Conservation (phyloP, 2,329 filamentous ascomycete genomes). For the Pseudogymnoascus sp. region DNA sequence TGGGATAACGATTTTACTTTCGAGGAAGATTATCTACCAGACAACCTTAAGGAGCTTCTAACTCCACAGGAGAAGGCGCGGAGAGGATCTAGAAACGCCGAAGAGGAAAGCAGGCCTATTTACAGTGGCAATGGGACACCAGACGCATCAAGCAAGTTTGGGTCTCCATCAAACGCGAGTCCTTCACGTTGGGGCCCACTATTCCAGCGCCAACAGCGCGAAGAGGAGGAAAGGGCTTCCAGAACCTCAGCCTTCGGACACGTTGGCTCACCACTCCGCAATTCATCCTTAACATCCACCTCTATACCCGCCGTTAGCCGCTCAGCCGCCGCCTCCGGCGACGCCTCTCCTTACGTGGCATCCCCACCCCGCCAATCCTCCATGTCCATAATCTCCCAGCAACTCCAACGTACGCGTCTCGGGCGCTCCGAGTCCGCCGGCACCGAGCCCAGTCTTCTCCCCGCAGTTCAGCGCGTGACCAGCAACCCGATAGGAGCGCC, state of each 20-base stretch:
- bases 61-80: conserved; percentile 61
- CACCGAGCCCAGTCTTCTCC: conserved; percentile 43
- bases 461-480: conserved; percentile 33
- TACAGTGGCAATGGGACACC: conserved; percentile 34
- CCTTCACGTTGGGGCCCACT: conserved; percentile 54
- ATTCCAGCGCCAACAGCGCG: conserved; percentile 52
- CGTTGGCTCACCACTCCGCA: conserved; percentile 57
- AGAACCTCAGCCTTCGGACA: conserved; percentile 53
- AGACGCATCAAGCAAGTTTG: conserved; percentile 46
- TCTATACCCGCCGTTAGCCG: conserved; percentile 31
- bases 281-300: conserved; percentile 48
- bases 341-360: conserved; percentile 25
- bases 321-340: conserved; percentile 20
- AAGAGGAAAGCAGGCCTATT: conserved; percentile 36
- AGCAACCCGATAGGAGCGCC: conserved; percentile 32
- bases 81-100: conserved; percentile 53
- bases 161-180: conserved; percentile 50
- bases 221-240: conserved; percentile 39
- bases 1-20: conserved; percentile 67
- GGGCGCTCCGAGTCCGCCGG: conserved; percentile 33
- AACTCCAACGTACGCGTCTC: conserved; percentile 52
- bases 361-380: conserved; percentile 33
- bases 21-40: conserved; percentile 83
- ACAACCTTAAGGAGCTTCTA: conserved; percentile 55
- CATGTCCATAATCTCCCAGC: conserved; percentile 52